A percentile compares a stretch with the other conserved stretches of the same genome.
Conservation (phyloP, 768 basidiomycete genomes). For the Steccherinum ochraceum region DNA sequence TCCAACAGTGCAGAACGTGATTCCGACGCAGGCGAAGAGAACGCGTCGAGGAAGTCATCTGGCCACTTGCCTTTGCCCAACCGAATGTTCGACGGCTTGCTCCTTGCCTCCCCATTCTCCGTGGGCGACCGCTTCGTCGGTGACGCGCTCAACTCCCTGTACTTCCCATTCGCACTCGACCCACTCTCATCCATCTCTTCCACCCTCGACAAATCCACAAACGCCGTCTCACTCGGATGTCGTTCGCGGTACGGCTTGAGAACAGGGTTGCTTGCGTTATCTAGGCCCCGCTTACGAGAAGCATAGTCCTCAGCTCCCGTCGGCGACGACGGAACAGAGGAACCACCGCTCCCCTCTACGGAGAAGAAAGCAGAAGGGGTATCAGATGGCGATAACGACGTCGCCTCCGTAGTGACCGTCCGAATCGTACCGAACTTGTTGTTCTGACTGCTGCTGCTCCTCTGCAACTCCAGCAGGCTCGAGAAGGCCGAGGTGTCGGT, state of each 20-base stretch:
- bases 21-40: conserved; percentile 26
- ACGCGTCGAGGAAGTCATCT: conserved; percentile 67
- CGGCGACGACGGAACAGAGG: conserved; percentile 9
- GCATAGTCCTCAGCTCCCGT: conserved; percentile 29
- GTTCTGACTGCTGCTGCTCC: conserved; percentile 33
- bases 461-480: conserved; percentile 34
- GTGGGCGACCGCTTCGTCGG: conserved; percentile 1
- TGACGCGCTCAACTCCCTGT: conserved; percentile 10
- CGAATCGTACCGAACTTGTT: conserved; percentile 75
- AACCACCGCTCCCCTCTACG: conserved; percentile 9
- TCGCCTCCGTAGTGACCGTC: conserved; percentile 78
- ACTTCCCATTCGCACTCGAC: conserved; percentile 33
- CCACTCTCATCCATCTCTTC: conserved; percentile 57
- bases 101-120: conserved; percentile 9
- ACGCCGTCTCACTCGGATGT: conserved; percentile 55
- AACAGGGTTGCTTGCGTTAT: conserved; percentile 1
- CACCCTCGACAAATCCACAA: conserved; percentile 59
- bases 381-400: conserved; percentile 50
- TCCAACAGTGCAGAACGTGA: conserved; percentile 13
- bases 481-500: conserved; percentile 47
- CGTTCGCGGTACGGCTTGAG: conserved; percentile 40
- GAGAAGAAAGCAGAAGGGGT: conserved; percentile 36
- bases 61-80: conserved; percentile 81
- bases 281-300: conserved; percentile 29
- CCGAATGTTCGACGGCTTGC: conserved; percentile 33